These are phyloP conservation scores for Nitzschia palea DNA, from an alignment of 108 stramenopile genomes.

Conservation along the genomic window DNA sequence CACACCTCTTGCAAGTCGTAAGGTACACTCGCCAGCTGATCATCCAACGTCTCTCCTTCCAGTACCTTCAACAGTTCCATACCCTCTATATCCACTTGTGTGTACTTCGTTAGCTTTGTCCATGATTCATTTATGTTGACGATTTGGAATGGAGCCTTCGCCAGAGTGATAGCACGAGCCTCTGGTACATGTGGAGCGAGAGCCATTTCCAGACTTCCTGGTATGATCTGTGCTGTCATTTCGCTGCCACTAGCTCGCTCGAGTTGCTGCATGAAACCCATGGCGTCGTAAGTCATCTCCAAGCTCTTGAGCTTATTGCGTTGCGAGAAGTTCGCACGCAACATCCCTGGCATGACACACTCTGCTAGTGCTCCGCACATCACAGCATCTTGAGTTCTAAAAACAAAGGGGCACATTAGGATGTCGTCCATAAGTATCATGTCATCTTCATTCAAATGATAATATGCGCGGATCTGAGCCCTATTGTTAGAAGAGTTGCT, in stretches of 20 bases:
- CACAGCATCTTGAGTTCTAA: conserved; percentile 81
- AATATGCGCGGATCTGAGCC: conserved; percentile 54
- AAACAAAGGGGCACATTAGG: conserved; percentile 83
- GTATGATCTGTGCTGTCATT: conserved; percentile 76
- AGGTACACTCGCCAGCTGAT: conserved; percentile 26
- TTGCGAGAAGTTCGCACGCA: conserved; percentile 65
- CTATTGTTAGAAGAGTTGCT: conserved; percentile 27
- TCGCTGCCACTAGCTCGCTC: conserved; percentile 85
- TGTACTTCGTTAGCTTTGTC: conserved; percentile 70
- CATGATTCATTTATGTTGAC: conserved; percentile 80
- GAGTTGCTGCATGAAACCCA: conserved; percentile 90
- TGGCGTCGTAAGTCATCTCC: conserved; percentile 86
- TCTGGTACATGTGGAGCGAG: conserved; percentile 62
- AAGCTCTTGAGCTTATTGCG: conserved; percentile 67
- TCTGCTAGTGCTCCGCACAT: conserved; percentile 79
- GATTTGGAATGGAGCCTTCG: conserved; percentile 67
- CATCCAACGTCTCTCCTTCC: conserved; percentile 45
- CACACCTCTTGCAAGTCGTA: conserved; percentile 51
- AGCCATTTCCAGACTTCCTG: conserved; percentile 86
- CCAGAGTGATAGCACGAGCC: conserved; percentile 72
- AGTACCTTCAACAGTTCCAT: conserved; percentile 57
- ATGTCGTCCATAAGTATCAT: conserved; percentile 79
- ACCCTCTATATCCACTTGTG: conserved; percentile 80
- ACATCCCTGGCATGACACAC: conserved; percentile 84
- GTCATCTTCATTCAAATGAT: conserved; percentile 84